Conservation (phyloP, 208 protist genomes). For the Crithidia bombi region DNA sequence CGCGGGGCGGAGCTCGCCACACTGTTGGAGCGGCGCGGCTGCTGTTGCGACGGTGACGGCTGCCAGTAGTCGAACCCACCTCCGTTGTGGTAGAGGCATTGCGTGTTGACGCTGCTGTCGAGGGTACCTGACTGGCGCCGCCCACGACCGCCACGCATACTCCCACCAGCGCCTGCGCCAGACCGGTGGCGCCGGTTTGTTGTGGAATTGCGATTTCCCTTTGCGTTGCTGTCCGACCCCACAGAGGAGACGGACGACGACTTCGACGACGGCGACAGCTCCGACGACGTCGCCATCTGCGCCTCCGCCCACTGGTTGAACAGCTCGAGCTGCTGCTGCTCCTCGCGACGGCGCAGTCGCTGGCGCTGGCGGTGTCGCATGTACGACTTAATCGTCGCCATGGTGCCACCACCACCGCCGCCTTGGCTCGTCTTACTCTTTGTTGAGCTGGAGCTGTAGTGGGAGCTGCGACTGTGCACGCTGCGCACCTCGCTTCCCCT, state of each 20-base stretch:
- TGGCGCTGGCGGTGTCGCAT: slow-evolving; percentile 36
- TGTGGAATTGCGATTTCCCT: no score
- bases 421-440: slow-evolving; percentile 17
- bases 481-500: not conserved
- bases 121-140: not conserved
- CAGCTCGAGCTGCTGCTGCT: slow-evolving; percentile 29
- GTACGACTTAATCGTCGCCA: slow-evolving; percentile 27
- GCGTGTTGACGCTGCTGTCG: slow-evolving; percentile 7
- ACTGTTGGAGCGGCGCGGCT: slow-evolving; percentile 13
- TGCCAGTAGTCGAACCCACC: not conserved
- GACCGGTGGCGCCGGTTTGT: not conserved
- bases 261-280: slow-evolving; percentile 29
- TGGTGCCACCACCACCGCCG: not conserved
- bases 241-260: slow-evolving; percentile 11
- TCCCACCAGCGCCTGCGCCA: not conserved
- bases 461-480: slow-evolving; percentile 13
- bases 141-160: not conserved
- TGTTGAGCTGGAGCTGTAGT: slow-evolving; percentile 10
- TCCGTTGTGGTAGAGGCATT: not conserved
- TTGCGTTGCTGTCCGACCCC: not conserved
- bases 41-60: not conserved
- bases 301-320: slow-evolving; percentile 37
- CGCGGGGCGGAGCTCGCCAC: slow-evolving; percentile 40
- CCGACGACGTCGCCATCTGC: slow-evolving; percentile 29
- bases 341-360: slow-evolving; percentile 28